These are phyloP conservation scores for Curvularia eragrostidis DNA, from an alignment of 2,329 filamentous ascomycete species.

Conservation along the genomic window DNA sequence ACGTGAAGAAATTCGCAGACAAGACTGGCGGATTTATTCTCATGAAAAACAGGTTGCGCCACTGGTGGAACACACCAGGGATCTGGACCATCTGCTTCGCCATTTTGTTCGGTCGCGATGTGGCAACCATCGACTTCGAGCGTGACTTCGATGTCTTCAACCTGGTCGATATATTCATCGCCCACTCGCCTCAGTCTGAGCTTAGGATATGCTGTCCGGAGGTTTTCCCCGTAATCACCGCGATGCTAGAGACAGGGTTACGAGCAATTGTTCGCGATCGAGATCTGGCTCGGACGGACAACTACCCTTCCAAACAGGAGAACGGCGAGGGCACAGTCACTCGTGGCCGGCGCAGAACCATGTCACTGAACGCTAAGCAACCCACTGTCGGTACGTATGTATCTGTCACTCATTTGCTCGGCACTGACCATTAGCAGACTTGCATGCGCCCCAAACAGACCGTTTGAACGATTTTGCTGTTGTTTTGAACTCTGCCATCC, in stretches of 20 bases:
- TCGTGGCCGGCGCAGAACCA: constrained; percentile 64
- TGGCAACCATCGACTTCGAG: constrained; percentile 75
- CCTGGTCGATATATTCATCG: constrained; percentile 73
- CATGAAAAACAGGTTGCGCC: constrained; percentile 79
- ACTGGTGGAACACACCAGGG: constrained; percentile 86
- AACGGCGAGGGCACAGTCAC: constrained; percentile 32
- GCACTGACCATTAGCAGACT: constrained; percentile 37
- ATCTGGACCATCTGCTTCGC: constrained; percentile 90
- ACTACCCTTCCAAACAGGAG: constrained; percentile 23
- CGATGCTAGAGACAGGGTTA: constrained; percentile 86
- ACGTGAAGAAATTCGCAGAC: constrained; percentile 82
- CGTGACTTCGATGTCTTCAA: constrained; percentile 75
- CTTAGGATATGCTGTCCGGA: constrained; percentile 77
- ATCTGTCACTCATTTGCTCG: no score
- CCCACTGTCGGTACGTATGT: constrained; percentile 39
- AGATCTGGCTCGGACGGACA: constrained; percentile 32
- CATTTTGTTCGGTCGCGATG: constrained; percentile 84
- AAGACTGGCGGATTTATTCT: constrained; percentile 90
- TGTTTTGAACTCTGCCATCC: constrained; percentile 76
- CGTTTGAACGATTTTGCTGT: constrained; percentile 63
- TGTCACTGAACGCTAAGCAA: constrained; percentile 69
- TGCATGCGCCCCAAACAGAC: constrained; percentile 43
- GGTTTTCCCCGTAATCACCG: constrained; percentile 77
- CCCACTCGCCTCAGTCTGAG: constrained; percentile 51
- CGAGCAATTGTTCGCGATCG: constrained; percentile 56